A percentile compares a stretch with the other conserved stretches of the same genome.
These are phyloP conservation scores for Didymella glomerata DNA, from an alignment of 2,329 filamentous ascomycete genomes.

Conservation along the genomic window DNA sequence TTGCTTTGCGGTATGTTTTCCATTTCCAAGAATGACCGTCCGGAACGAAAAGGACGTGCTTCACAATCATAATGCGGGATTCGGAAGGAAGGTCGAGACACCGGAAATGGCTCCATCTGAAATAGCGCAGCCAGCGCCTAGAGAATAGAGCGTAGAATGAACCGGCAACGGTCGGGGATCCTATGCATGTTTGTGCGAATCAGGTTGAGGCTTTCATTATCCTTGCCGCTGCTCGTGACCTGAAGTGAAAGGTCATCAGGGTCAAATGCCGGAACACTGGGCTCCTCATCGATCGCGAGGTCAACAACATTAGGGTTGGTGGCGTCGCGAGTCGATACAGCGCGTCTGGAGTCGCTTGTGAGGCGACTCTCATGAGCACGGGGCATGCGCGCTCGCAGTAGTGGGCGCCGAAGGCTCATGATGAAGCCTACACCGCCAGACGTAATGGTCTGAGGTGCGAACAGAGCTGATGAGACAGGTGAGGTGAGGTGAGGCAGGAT, in stretches of 20 bases:
- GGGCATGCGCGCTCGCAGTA: background rate
- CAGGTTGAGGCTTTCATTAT: background rate
- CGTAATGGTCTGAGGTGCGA: background rate
- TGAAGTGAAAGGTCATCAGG: background rate
- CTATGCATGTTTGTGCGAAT: background rate
- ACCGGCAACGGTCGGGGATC: background rate
- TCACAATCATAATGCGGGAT: background rate
- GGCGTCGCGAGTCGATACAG: background rate
- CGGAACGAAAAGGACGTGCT: background rate
- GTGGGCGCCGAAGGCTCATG: background rate
- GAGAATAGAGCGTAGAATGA: too few relatives aligned
- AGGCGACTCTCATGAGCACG: background rate
- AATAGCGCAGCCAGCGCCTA: background rate
- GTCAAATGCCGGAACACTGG: background rate
- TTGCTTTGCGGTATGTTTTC: background rate
- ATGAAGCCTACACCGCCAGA: background rate
- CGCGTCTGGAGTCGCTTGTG: background rate
- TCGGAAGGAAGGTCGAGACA: background rate
- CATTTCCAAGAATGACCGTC: background rate
- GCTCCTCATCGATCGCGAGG: background rate
- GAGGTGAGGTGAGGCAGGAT: background rate
- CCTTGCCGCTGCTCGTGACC: background rate
- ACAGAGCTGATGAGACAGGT: background rate
- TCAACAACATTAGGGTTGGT: background rate
- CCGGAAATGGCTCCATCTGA: background rate